These are phyloP conservation scores for Leccinum truebloodii DNA, from an alignment of 768 basidiomycete species.

Conservation along the genomic window DNA sequence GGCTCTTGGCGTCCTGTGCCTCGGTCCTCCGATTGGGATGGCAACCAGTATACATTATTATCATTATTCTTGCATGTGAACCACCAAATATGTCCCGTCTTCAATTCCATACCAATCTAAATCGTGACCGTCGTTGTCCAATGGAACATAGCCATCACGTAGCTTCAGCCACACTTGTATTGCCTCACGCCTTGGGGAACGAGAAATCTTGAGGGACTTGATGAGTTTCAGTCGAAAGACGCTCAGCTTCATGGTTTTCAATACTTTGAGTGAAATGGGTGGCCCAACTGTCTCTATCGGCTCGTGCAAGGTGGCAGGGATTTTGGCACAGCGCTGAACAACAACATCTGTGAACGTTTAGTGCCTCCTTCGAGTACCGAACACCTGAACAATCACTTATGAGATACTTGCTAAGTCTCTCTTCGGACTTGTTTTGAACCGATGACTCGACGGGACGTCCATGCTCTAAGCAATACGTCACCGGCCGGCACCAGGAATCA, in stretches of 20 bases:
- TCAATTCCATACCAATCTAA: conserved; percentile 77
- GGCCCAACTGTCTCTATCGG: conserved; percentile 21
- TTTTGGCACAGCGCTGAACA: conserved; percentile 25
- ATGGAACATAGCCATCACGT: conserved; percentile 48
- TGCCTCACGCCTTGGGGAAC: conserved; percentile 29
- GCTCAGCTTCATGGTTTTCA: conserved; percentile 69
- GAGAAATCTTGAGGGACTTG: conserved; percentile 44
- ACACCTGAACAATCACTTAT: conserved; percentile 47
- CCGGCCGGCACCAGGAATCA: background rate
- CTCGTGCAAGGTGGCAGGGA: conserved; percentile 23
- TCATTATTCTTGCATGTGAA: conserved; percentile 24
- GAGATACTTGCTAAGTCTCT: conserved; percentile 61
- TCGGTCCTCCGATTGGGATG: background rate
- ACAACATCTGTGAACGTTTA: conserved; percentile 31
- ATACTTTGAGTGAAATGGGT: conserved; percentile 45
- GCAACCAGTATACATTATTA: conserved; percentile 2
- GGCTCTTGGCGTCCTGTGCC: conserved; percentile 17
- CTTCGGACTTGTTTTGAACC: conserved; percentile 32
- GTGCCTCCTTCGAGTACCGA: conserved; percentile 2
- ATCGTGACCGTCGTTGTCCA: conserved; percentile 54
- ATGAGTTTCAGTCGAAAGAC: conserved; percentile 63
- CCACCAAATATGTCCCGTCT: conserved; percentile 41
- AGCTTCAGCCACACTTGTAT: conserved; percentile 59
- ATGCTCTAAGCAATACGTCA: conserved; percentile 45
- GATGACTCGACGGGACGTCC: conserved; percentile 48